Conservation (phyloP, 1,284 basidiomycete species). For the Bjerkandera adusta region DNA sequence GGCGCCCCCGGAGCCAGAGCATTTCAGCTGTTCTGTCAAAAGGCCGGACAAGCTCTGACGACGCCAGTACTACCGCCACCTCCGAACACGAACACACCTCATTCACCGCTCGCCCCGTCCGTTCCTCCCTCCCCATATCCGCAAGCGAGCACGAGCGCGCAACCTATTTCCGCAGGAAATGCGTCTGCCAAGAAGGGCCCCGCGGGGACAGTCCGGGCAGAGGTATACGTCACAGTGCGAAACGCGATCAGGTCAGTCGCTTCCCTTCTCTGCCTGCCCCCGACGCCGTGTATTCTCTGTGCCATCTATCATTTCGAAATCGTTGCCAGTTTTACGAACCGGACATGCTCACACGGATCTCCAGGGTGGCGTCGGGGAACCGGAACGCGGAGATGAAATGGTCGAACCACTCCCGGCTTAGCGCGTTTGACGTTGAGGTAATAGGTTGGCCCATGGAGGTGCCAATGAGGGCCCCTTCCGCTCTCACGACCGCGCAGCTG, state of each 20-base stretch:
- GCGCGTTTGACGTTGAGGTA: constrained; percentile 52
- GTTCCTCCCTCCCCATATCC: not conserved
- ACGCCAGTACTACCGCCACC: too few species aligned
- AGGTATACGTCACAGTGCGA: constrained; percentile 52
- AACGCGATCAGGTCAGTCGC: constrained; percentile 46
- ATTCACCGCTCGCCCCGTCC: constrained; percentile 4
- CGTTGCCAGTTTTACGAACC: too few species aligned
- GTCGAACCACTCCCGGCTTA: constrained; percentile 57
- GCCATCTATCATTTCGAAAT: too few species aligned
- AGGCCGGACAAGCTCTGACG: constrained; percentile 9
- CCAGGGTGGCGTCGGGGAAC: constrained; percentile 50
- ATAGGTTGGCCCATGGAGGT: constrained; percentile 60
- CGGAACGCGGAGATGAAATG: constrained; percentile 72
- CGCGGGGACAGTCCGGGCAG: constrained; percentile 44
- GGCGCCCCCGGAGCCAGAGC: constrained; percentile 53
- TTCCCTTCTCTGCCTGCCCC: not conserved
- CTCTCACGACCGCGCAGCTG: constrained; percentile 51
- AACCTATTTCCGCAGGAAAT: not conserved
- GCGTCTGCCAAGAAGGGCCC: constrained; percentile 26
- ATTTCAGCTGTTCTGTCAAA: constrained; percentile 48
- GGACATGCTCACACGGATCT: not conserved
- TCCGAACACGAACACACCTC: not conserved
- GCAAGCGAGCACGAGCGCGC: constrained; percentile 1
- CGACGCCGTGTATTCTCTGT: too few species aligned
- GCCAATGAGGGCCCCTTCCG: constrained; percentile 58